phyloP scores from a whole-genome alignment of 1,139 yeast genomes.

The Candida gigantensis region DNA sequence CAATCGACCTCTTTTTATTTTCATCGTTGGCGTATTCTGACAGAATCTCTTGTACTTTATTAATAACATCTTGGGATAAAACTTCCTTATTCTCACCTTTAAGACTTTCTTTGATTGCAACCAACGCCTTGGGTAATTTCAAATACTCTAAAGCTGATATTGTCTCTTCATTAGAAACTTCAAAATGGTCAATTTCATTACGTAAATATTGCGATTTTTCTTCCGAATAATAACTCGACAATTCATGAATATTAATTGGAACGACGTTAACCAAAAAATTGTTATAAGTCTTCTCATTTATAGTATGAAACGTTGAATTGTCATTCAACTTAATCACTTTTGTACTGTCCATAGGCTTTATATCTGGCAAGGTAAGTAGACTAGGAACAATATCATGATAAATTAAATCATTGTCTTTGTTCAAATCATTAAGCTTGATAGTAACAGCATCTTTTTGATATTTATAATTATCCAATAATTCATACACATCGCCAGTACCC shows the following conservation, averaged over 20 bases:
- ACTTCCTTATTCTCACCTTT: conserved; percentile 6
- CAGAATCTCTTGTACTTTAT: conserved; percentile 31
- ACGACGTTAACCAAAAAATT: conserved; percentile 74
- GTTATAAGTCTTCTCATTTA: conserved; percentile 57
- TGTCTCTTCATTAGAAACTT: conserved; percentile 78
- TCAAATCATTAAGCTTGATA: conserved; percentile 49
- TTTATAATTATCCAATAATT: conserved; percentile 44
- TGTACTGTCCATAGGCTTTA: conserved; percentile 77
- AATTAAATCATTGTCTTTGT: conserved; percentile 85
- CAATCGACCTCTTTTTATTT: conserved; percentile 25
- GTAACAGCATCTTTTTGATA: conserved; percentile 47
- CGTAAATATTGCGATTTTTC: conserved; percentile 80
- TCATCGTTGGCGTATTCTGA: conserved; percentile 23
- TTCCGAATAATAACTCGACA: conserved; percentile 84
- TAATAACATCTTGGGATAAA: conserved; percentile 20
- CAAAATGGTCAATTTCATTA: conserved; percentile 71
- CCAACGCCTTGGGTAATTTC: conserved; percentile 69
- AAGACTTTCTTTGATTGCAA: conserved; percentile 46
- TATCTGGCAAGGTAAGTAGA: conserved; percentile 53
- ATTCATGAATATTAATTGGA: conserved; percentile 85
- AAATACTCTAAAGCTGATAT: conserved; percentile 77
- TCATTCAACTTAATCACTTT: conserved; percentile 58
- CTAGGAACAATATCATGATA: conserved; percentile 78
- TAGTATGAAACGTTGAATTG: conserved; percentile 33
- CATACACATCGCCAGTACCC: conserved; percentile 33